Evolutionary conservation across 495 filamentous ascomycete genomes (phyloP), one percentile per base, ranked within the genome.

Genomic region (Trichocladium antarcticum): DNA sequence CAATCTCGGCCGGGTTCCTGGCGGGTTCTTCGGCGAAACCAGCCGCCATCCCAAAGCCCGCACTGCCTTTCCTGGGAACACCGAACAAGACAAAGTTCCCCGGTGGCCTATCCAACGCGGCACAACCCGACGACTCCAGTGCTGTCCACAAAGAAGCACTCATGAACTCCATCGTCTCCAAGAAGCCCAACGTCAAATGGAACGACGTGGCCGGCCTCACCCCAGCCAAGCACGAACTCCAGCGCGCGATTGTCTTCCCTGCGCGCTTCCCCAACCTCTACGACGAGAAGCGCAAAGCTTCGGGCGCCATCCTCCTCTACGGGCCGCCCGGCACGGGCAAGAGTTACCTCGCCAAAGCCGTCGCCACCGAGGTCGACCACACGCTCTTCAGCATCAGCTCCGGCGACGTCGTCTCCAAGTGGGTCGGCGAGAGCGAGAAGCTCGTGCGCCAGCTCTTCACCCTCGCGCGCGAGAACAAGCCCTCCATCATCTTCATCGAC

Each of bases 391-490:
- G 85, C 60, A 88, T 96, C 53, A 89, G 84, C 68, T 86, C 83
- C 67, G 87, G 82, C 71, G 89, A 95, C 61, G 63, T 96, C 62
- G 87, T 94, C 15, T 86, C 81, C 32, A 96, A 96, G 63, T 96
- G 88, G 88, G 92, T 95, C 84, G 89, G 89, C 66, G 89, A 96
- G 65, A 87, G 81, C 74, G 89, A 96, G 75, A 74, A 88, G 89
- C 76, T 96, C 47, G 87, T 96, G 21, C 94, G 94, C 62, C 85
- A 93, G 57, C 74, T 96, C 19, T 96, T 96, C 69, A 83, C 80
- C 42, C 90, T 96, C 81, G 89, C 89, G 1, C 81, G 89, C 59
- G 88, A 95, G 60, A 94, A 94, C 64, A 94, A 87, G 58, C 89
- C 89, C 0, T 87, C 87, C 2, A 93, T 96, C 58, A 93, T 96